Conservation (phyloP, 2,329 filamentous ascomycete species). For the Cryphonectria japonica region DNA sequence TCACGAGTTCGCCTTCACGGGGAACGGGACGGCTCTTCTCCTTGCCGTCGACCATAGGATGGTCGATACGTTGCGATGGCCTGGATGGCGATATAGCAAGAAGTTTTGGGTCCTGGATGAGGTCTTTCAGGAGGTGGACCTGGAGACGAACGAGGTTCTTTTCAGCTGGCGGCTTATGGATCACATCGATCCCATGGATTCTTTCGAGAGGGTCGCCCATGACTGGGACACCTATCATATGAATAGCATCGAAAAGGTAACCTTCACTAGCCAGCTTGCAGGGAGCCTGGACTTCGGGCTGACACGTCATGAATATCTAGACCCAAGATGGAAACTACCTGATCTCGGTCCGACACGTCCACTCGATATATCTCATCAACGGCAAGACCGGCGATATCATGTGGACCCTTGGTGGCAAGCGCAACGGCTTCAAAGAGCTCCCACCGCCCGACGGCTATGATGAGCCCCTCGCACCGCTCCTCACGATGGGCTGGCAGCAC, state of each 20-base stretch:
- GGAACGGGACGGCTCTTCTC: conserved; percentile 45
- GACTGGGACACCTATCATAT: conserved; percentile 62
- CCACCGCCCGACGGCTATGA: background rate
- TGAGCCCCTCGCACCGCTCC: conserved; percentile 19
- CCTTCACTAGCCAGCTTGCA: background rate
- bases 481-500: conserved; percentile 49
- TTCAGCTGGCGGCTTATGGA: conserved; percentile 52
- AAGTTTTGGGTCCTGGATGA: conserved; percentile 37
- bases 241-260: conserved; percentile 51
- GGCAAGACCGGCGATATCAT: conserved; percentile 50
- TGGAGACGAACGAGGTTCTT: conserved; percentile 51
- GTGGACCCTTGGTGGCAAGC: conserved; percentile 57
- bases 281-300: background rate
- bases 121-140: conserved; percentile 51
- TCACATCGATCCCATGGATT: conserved; percentile 31
- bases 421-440: conserved; percentile 47
- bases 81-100: conserved; percentile 14
- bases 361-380: conserved; percentile 52
- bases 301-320: conserved; percentile 7
- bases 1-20: conserved; percentile 47
- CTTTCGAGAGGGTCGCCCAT: conserved; percentile 25
- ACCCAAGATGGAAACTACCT: conserved; percentile 52
- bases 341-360: conserved; percentile 55
- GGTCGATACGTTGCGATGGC: conserved; percentile 36
- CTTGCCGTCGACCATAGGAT: conserved; percentile 38